Base-by-base conservation (phyloP, 164 flowering plant species). In the Aristolochia californica region DNA sequence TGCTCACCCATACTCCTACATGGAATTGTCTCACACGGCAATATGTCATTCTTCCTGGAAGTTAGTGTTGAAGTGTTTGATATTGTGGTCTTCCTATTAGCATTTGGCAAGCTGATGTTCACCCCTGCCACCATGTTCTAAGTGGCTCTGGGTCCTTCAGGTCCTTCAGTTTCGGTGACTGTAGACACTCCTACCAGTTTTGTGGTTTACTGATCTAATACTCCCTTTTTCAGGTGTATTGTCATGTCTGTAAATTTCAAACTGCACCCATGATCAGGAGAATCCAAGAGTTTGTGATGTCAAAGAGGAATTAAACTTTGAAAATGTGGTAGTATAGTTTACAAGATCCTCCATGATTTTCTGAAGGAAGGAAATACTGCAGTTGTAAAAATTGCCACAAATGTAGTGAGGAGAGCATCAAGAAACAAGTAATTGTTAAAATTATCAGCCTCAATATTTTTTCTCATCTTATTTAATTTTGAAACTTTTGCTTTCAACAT, bases 211-310 rank as follows among this genome's bases (percentile, higher is more conserved):
- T 34, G 10, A 34, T 0, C 40, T 34, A 34, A 9, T 40, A n/a
- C n/a, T 44, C n/a, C 5, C 9, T 13, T 34, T 55, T 54, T 65
- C 67, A 64, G 72, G 67, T n/a, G n/a, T 55, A 50, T 34, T 8
- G 49, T 40, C 56, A 77, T 77, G 88, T 62, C 78, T 15, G 56
- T 77, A 17, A 75, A 75, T 51, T 55, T 58, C 45, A 73, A 68
- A 65, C 45, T 65, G 38, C 68, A 57, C 63, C 48, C 50, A 68
- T 53, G 78, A 68, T 51, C n/a, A 12, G 0, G 66, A 62, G 24
- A 81, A 75, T 20, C 51, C 74, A 9, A 72, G 70, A 12, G 44
- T 54, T 26, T 52, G 62, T 43, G 53, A 66, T 45, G 18, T 25
- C 23, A 67, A 71, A 55, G 74, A 58, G 18, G 48, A 62, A 57